Evolutionary conservation across 495 filamentous ascomycete genomes (phyloP).

Genomic region (Aspergillus bridgeri): DNA sequence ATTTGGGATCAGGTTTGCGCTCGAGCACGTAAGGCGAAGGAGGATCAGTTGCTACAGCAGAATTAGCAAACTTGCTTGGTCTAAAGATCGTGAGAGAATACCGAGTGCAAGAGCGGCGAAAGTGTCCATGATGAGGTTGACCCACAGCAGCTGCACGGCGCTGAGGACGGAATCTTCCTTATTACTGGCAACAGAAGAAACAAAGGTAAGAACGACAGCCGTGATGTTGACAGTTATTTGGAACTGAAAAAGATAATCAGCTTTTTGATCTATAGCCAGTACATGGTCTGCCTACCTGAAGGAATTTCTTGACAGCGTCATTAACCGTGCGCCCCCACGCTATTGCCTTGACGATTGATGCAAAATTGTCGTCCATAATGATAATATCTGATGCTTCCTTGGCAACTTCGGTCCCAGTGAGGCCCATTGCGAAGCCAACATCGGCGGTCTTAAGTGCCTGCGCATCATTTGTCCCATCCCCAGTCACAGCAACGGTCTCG

Average conservation of each 20-base stretch:
- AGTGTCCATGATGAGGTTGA: slow-evolving; percentile 95
- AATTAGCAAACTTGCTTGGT: too few relatives aligned
- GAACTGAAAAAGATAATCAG: slow-evolving; percentile 50
- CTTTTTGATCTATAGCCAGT: not conserved
- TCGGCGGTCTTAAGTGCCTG: slow-evolving; percentile 84
- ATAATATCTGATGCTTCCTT: slow-evolving; percentile 94
- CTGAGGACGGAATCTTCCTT: slow-evolving; percentile 72
- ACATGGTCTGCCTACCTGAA: slow-evolving; percentile 44
- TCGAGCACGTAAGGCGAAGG: slow-evolving; percentile 67
- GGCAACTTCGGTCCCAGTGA: slow-evolving; percentile 85
- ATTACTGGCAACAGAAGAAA: slow-evolving; percentile 67
- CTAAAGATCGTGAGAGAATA: too few relatives aligned
- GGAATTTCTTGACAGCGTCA: slow-evolving; percentile 86
- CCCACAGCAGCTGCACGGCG: slow-evolving; percentile 85
- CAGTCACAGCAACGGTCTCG: slow-evolving; percentile 93
- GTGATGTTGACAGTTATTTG: slow-evolving; percentile 92
- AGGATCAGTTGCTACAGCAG: slow-evolving; percentile 65
- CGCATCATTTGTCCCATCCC: slow-evolving; percentile 90
- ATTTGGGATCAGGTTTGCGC: slow-evolving; percentile 73
- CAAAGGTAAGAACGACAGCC: slow-evolving; percentile 74
- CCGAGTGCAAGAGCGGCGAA: slow-evolving; percentile 79
- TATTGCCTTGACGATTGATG: slow-evolving; percentile 83
- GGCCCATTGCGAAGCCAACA: slow-evolving; percentile 90
- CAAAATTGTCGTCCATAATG: slow-evolving; percentile 89
- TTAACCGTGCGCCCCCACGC: slow-evolving; percentile 87